phyloP scores from a whole-genome alignment of 2,329 filamentous ascomycete genomes.

The Proliferodiscus dingleyae region DNA sequence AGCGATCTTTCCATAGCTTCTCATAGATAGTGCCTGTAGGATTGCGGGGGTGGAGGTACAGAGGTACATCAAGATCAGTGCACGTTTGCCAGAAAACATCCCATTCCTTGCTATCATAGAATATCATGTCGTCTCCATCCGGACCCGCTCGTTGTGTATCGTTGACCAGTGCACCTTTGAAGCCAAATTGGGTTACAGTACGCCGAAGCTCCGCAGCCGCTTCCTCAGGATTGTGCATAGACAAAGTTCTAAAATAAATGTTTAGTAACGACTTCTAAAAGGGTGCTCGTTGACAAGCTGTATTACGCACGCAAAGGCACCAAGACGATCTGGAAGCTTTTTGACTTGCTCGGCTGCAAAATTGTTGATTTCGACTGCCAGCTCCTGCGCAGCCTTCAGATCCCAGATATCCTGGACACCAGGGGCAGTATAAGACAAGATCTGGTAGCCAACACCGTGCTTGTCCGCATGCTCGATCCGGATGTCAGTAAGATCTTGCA shows the following conservation, averaged over 20 bases:
- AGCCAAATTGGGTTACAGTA: conserved; percentile 52
- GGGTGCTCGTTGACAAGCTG: not conserved
- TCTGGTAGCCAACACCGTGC: conserved; percentile 45
- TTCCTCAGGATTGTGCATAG: conserved; percentile 49
- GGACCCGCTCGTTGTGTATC: conserved; percentile 54
- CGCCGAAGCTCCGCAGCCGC: conserved; percentile 47
- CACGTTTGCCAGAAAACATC: conserved; percentile 57
- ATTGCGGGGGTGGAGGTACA: conserved; percentile 57
- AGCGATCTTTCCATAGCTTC: conserved; percentile 53
- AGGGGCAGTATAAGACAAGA: conserved; percentile 45
- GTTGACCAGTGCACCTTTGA: conserved; percentile 58
- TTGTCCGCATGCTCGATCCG: conserved; percentile 40
- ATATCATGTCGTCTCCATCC: conserved; percentile 54
- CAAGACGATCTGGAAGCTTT: conserved; percentile 35
- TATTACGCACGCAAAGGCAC: conserved; percentile 40
- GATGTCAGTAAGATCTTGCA: conserved; percentile 40
- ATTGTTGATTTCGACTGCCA: conserved; percentile 36
- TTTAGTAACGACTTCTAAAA: not conserved
- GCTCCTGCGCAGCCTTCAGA: conserved; percentile 36
- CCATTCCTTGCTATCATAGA: conserved; percentile 58
- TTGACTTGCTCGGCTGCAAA: conserved; percentile 23
- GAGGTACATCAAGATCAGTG: conserved; percentile 55
- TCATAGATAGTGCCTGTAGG: conserved; percentile 53
- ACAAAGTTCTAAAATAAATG: conserved; percentile 31
- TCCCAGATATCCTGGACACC: conserved; percentile 44